Conservation (phyloP, 2,329 filamentous ascomycete genomes). For the Coleophoma cylindrospora region DNA sequence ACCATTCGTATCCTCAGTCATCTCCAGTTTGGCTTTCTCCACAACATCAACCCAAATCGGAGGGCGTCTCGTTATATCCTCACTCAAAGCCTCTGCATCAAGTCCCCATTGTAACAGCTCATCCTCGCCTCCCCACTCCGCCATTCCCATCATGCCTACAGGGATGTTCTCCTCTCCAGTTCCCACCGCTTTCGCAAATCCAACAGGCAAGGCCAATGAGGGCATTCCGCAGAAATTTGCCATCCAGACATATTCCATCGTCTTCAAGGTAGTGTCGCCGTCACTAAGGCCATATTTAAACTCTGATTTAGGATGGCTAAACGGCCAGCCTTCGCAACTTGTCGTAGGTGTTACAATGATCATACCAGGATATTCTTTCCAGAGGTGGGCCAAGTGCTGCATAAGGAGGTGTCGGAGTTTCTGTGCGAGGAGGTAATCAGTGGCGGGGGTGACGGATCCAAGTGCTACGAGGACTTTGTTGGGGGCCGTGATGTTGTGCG, state of each 20-base stretch:
- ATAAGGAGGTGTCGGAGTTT: constrained; percentile 65
- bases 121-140: constrained; percentile 49
- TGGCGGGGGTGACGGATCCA: constrained; percentile 54
- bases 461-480: constrained; percentile 65
- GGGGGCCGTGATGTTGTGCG: constrained; percentile 47
- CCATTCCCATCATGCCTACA: constrained; percentile 49
- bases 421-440: constrained; percentile 65
- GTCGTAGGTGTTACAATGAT: constrained; percentile 69
- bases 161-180: constrained; percentile 47
- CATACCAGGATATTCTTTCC: constrained; percentile 59
- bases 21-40: constrained; percentile 24
- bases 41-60: constrained; percentile 53
- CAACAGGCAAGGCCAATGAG: constrained; percentile 38
- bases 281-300: constrained; percentile 37
- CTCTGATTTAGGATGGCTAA: constrained; percentile 29
- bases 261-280: constrained; percentile 38
- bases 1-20: not conserved
- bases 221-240: constrained; percentile 46
- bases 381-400: constrained; percentile 65
- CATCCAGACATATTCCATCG: constrained; percentile 46
- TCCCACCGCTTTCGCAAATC: constrained; percentile 36
- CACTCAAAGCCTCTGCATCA: constrained; percentile 37
- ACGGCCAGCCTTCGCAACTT: constrained; percentile 39
- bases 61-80: constrained; percentile 31
- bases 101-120: constrained; percentile 42